Conservation (phyloP, 805 yeast genomes). For the Lachancea sp. region DNA sequence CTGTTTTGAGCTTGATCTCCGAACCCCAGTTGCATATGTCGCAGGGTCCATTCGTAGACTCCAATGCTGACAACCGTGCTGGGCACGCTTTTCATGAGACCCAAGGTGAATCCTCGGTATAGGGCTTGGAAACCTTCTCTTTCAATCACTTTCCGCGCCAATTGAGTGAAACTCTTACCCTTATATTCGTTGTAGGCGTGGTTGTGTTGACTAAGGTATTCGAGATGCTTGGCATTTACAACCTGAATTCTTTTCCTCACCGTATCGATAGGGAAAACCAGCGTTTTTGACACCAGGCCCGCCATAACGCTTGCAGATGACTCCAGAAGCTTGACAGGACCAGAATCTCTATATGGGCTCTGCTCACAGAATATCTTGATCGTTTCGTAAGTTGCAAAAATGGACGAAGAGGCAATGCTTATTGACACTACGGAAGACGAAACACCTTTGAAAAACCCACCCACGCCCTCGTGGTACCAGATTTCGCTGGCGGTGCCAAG, state of each 20-base stretch:
- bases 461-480: conserved; percentile 36
- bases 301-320: conserved; percentile 64
- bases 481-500: conserved; percentile 31
- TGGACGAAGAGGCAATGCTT: conserved; percentile 63
- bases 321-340: conserved; percentile 35
- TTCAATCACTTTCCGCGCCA: conserved; percentile 36
- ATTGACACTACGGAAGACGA: conserved; percentile 51
- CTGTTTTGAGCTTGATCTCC: neutral
- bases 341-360: conserved; percentile 15
- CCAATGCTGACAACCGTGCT: conserved; percentile 60
- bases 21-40: neutral
- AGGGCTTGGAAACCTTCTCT: conserved; percentile 62
- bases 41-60: conserved; percentile 43
- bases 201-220: conserved; percentile 15
- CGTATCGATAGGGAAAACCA: conserved; percentile 83
- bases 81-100: conserved; percentile 75
- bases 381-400: conserved; percentile 63
- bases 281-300: conserved; percentile 65
- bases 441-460: conserved; percentile 46
- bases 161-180: conserved; percentile 23
- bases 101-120: conserved; percentile 67
- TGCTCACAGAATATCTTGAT: conserved; percentile 36
- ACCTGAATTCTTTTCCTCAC: conserved; percentile 74
- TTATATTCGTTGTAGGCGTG: conserved; percentile 17
- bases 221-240: conserved; percentile 21